Conservation (phyloP, 2,329 filamentous ascomycete species). For the Podosphaera leucotricha region DNA sequence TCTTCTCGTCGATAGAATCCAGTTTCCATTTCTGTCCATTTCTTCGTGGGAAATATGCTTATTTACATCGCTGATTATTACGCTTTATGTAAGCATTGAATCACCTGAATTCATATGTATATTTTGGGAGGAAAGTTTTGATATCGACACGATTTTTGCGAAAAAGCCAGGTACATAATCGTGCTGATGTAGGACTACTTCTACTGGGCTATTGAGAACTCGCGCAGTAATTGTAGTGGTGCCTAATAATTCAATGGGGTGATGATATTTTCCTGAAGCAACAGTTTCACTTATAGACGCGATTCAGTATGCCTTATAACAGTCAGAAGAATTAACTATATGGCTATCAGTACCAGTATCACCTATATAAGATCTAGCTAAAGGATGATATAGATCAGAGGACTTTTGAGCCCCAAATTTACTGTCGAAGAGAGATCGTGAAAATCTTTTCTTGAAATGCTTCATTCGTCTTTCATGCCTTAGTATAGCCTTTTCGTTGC, state of each 20-base stretch:
- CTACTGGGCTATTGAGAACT: background rate
- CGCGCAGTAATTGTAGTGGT: background rate
- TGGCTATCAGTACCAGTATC: background rate
- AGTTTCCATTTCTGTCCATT: background rate
- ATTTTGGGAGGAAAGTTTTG: background rate
- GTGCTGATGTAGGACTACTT: background rate
- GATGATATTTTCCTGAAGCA: background rate
- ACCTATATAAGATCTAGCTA: background rate
- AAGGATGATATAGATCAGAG: background rate
- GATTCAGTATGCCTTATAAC: background rate
- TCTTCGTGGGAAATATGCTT: background rate
- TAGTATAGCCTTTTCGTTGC: background rate
- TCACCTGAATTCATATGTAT: background rate
- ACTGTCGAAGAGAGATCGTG: background rate
- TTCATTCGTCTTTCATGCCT: too few relatives aligned
- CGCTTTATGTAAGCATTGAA: background rate
- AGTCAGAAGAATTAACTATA: background rate
- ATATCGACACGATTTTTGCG: background rate
- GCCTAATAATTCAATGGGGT: background rate
- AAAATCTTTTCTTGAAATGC: too few relatives aligned
- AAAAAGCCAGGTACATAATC: background rate
- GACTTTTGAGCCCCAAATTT: background rate
- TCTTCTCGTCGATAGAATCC: background rate
- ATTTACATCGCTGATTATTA: background rate
- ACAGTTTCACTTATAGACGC: background rate